Evolutionary conservation across 257 asterid species (phyloP).

Genomic region (Eustoma russellianum): DNA sequence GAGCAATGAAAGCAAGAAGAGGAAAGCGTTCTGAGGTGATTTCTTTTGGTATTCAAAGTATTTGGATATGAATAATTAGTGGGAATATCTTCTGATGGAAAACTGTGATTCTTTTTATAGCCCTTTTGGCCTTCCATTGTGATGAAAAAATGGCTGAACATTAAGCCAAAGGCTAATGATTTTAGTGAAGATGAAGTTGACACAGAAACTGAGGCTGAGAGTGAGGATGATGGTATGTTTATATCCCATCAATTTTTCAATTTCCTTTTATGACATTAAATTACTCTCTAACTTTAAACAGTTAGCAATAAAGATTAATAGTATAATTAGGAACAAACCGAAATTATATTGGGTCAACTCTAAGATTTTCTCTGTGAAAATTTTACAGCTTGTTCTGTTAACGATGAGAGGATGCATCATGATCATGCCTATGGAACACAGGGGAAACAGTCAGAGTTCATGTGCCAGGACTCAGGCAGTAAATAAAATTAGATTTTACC

Average conservation of each 20-base stretch:
- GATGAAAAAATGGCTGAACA: constrained; percentile 94
- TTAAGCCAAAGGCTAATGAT: constrained; percentile 62
- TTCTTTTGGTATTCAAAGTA: too few species aligned
- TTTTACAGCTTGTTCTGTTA: constrained; percentile 48
- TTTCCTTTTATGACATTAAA: too few species aligned
- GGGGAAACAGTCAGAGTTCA: constrained; percentile 30
- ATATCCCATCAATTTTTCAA: too few species aligned
- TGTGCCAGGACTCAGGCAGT: constrained; percentile 31
- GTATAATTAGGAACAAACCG: too few species aligned
- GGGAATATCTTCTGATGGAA: too few species aligned
- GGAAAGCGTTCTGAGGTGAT: constrained; percentile 57
- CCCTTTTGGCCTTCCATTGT: constrained; percentile 86
- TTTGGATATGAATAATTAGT: too few species aligned
- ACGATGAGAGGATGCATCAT: constrained; percentile 33
- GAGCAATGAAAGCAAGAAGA: constrained; percentile 39
- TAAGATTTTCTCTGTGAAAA: background rate
- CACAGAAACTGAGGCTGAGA: constrained; percentile 51
- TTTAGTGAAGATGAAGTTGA: constrained; percentile 94
- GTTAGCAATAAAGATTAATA: too few species aligned
- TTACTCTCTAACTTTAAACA: too few species aligned
- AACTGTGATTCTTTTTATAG: constrained; percentile 26
- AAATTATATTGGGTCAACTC: background rate
- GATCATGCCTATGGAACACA: constrained; percentile 23
- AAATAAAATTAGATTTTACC: constrained; percentile 6
- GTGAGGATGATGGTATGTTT: constrained; percentile 70